Base-by-base conservation (phyloP, 2,329 filamentous ascomycete species). In the Microdochium nivale region DNA sequence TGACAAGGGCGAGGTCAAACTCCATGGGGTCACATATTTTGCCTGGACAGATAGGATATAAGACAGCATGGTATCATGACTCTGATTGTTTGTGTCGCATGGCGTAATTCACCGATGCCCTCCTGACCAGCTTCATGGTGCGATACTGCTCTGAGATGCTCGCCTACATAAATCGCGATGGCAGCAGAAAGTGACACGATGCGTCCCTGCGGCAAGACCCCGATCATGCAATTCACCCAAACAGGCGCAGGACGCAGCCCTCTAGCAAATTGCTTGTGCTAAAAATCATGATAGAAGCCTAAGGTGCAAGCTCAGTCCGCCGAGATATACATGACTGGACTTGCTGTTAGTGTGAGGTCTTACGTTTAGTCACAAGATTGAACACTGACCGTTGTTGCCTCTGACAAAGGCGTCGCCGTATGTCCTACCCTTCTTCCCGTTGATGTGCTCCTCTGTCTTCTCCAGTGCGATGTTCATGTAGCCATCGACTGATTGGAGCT, bases 381-480 rank as follows among this genome's bases (percentile, higher is more conserved):
- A 35, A 24, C 52, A 60, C 72, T 64, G 60, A 95, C 92, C 92
- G 65, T 97, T 97, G 73, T 97, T 97, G 60, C 92, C 92, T 68
- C 92, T 81, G 53, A 97, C 88, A 68, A 97, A 97, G 4, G 92
- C 90, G 75, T 97, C 92, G 8, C 92, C 92, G 67, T 96, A 96
- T 51, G 81, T 87, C 62, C 88, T 81, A 62, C 87, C 81, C 70
- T 92, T 83, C 57, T 84, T 81, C 43, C 91, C 92, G 64, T 95
- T 87, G 59, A 96, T 87, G 61, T 86, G 90, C 72, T 99, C 94
- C 58, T 89, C 86, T 21, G 90, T 95, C 73, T 96, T 94, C 70
- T 99, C 94, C 27, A 99, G 81, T 13, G 94, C 92, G 67, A 99
- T 96, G 73, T 99, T 99, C 94, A 99, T 99, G 73, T 97, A 99